These are phyloP conservation scores for Phytophthora macrochlamydospora DNA, from an alignment of 352 stramenopile genomes.

Conservation along the genomic window DNA sequence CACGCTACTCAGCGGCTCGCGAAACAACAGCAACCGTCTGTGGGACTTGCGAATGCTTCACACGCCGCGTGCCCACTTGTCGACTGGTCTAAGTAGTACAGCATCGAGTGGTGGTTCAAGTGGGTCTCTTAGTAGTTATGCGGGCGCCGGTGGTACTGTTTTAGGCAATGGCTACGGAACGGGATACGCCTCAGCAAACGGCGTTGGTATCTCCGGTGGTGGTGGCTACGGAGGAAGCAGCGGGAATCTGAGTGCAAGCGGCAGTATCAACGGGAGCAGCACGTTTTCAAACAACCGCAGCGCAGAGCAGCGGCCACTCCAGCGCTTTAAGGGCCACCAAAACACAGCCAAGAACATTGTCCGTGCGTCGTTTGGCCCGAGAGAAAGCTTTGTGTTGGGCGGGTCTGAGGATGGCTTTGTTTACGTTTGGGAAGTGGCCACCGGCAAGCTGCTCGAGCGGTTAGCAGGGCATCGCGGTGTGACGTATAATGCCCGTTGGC, in stretches of 20 bases:
- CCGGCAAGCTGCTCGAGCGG: slow-evolving; percentile 83
- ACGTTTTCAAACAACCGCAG: slow-evolving; percentile 34
- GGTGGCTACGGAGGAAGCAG: slow-evolving; percentile 30
- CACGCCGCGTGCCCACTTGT: slow-evolving; percentile 63
- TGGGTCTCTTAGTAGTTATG: slow-evolving; percentile 34
- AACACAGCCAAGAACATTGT: slow-evolving; percentile 92
- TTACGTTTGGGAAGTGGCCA: slow-evolving; percentile 90
- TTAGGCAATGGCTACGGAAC: slow-evolving; percentile 25
- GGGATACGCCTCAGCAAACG: slow-evolving; percentile 24
- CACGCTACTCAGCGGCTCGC: slow-evolving; percentile 78
- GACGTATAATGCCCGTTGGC: slow-evolving; percentile 87
- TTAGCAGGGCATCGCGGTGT: slow-evolving; percentile 78
- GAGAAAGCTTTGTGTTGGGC: slow-evolving; percentile 86
- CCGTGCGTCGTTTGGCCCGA: slow-evolving; percentile 81
- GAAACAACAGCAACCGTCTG: slow-evolving; percentile 89
- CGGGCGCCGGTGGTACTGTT: slow-evolving; percentile 12
- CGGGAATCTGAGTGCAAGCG: slow-evolving; percentile 29
- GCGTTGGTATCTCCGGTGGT: slow-evolving; percentile 19
- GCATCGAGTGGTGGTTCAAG: slow-evolving; percentile 29
- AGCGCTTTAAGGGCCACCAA: slow-evolving; percentile 90
- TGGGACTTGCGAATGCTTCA: slow-evolving; percentile 91
- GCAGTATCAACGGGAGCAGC: slow-evolving; percentile 24
- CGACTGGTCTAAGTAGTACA: slow-evolving; percentile 35
- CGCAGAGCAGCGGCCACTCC: slow-evolving; percentile 70
- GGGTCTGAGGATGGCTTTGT: slow-evolving; percentile 86